A percentile compares a stretch with the other conserved stretches of the same genome.
phyloP scores from a whole-genome alignment of 1,284 basidiomycete genomes.

The Malassezia slooffiae region DNA sequence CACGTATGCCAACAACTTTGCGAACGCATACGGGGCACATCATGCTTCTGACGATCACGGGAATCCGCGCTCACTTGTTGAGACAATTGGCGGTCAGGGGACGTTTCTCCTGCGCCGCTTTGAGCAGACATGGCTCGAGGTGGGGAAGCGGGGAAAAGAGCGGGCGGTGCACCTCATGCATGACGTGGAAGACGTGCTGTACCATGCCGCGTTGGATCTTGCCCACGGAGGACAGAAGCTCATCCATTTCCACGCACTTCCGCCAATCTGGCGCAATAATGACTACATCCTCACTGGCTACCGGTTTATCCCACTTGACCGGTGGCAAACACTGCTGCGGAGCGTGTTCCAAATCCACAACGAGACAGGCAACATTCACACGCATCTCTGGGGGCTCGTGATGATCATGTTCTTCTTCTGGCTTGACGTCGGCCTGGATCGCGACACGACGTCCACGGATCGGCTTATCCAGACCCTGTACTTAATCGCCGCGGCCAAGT shows the following conservation, averaged over 20 bases:
- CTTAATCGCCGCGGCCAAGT: constrained; percentile 42
- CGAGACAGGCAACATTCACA: constrained; percentile 45
- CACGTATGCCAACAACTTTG: no score
- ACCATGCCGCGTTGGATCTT: constrained; percentile 33
- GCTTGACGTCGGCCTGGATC: constrained; percentile 34
- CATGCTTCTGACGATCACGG: no score
- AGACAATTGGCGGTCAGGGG: no score
- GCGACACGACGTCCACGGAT: constrained; percentile 40
- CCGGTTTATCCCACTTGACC: constrained; percentile 40
- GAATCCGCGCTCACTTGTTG: no score
- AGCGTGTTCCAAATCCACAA: constrained; percentile 45
- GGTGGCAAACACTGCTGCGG: constrained; percentile 28
- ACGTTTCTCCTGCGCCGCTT: constrained; percentile 3
- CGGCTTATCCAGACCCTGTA: constrained; percentile 41
- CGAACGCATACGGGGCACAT: no score
- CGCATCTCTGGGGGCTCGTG: constrained; percentile 36
- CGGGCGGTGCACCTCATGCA: constrained; percentile 7
- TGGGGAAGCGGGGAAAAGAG: constrained; percentile 1
- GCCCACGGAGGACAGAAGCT: constrained; percentile 33
- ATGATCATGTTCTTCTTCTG: constrained; percentile 38
- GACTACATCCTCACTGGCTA: constrained; percentile 43
- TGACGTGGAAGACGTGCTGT: constrained; percentile 37
- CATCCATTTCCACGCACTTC: constrained; percentile 35
- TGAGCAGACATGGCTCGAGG: constrained; percentile 4
- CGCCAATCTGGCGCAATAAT: constrained; percentile 43